These are phyloP conservation scores for Cryptosporidium meleagridis DNA, from an alignment of 169 alveolate genomes.

Conservation along the genomic window DNA sequence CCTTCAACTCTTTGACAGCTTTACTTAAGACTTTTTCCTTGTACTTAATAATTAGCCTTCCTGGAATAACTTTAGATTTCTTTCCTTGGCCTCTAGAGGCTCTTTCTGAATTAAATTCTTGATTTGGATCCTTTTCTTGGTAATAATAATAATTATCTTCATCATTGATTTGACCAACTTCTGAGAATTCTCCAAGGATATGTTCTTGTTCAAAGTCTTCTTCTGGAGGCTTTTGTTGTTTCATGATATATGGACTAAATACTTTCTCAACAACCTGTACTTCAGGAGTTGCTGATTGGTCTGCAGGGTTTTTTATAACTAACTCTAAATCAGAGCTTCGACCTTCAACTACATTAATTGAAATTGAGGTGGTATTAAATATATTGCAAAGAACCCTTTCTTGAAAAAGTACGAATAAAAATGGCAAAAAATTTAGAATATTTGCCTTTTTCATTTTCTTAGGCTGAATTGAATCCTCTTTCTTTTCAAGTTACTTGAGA, in stretches of 20 bases:
- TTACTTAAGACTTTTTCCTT: conserved; percentile 54
- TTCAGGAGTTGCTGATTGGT: conserved; percentile 54
- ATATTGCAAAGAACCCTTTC: neutral
- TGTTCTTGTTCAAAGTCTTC: neutral
- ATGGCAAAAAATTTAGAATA: neutral
- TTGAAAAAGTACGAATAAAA: neutral
- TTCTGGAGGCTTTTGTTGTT: conserved; percentile 64
- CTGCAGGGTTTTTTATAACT: conserved; percentile 46
- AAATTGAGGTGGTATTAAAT: conserved; percentile 40
- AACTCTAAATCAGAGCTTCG: conserved; percentile 35
- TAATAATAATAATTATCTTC: neutral
- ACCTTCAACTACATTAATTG: conserved; percentile 68
- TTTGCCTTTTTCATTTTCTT: neutral
- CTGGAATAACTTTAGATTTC: conserved; percentile 5
- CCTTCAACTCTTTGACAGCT: conserved; percentile 60
- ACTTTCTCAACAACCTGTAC: conserved; percentile 19
- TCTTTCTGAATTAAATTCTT: neutral
- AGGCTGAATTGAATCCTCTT: neutral
- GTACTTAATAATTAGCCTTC: conserved; percentile 57
- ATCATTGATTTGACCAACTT: neutral
- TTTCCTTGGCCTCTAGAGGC: neutral
- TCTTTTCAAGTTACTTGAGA: neutral
- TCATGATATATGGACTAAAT: conserved; percentile 51
- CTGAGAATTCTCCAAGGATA: conserved; percentile 5
- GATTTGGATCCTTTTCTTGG: neutral